Evolutionary conservation across 2,329 filamentous ascomycete genomes (phyloP), one percentile per base, ranked within the genome.

Genomic region (Ramularia collo-cygni): DNA sequence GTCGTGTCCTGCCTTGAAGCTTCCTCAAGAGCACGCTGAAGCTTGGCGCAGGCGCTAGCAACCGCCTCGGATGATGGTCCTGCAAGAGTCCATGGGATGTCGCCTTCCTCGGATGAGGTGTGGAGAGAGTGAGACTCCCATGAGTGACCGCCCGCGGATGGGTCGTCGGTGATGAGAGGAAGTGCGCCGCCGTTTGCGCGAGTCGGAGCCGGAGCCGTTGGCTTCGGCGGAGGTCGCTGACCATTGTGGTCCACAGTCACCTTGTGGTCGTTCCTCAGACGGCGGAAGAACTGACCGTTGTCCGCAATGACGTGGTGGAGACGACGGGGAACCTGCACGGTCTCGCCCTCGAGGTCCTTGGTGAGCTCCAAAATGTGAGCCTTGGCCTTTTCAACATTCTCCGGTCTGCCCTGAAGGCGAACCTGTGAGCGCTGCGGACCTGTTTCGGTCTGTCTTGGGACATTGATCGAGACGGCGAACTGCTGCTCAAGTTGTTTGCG

Each of bases 181-280:
- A 94, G 75, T 28, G 77, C 66, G 31, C 76, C 77, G 48, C 77
- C 81, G 28, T 64, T 46, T 58, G 67, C 50, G 58, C 70, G 62
- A 42, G 71, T 65, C 42, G 67, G 55, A 29, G 76, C 65, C 3
- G 61, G 57, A 14, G 57, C 48, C 18, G 67, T 62, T 8, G 83
- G 76, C 66, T 82, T 88, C 28, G 79, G 62, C 4, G 92, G 92
- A 3, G 84, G 70, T 41, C 82, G 69, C 44, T 92, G 79, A 31
- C 89, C 88, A 40, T 79, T 85, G 60, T 96, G 92, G 63, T 96
- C 89, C 38, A 98, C 84, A 1, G 83, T 92, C 51, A 98, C 87
- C 52, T 85, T 82, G 65, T 85, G 76, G 58, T 95, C 85, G 63
- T 80, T 89, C 50, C 84, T 81, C 29, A 98, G 79, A 55, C 80